Percentiles rank a stretch among this genome's conserved stretches.
Evolutionary conservation across 495 filamentous ascomycete genomes (phyloP).

Genomic region (Recurvomyces mirabilis): DNA sequence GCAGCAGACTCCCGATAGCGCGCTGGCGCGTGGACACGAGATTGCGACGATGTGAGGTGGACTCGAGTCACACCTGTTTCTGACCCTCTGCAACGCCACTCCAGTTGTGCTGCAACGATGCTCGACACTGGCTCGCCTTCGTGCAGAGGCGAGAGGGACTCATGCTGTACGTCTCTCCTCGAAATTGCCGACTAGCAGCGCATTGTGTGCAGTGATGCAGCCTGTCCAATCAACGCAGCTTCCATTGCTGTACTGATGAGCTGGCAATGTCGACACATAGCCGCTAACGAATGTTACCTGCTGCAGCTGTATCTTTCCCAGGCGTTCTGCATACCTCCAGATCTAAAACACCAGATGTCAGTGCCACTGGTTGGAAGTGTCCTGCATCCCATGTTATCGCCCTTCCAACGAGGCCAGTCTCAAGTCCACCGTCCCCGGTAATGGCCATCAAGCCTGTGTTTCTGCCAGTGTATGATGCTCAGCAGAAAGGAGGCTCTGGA

Average conservation of each 20-base stretch:
- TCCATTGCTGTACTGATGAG: constrained; percentile 14
- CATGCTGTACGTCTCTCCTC: constrained; percentile 14
- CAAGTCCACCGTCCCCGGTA: constrained; percentile 10
- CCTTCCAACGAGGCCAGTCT: constrained; percentile 7
- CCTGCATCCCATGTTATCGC: neutral
- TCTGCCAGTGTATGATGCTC: neutral
- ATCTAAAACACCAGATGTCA: constrained; percentile 9
- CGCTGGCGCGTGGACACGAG: neutral
- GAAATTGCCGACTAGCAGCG: neutral
- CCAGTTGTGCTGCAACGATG: constrained; percentile 8
- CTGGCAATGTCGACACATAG: constrained; percentile 18
- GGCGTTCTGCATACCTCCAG: constrained; percentile 12
- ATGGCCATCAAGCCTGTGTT: constrained; percentile 7
- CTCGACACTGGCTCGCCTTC: constrained; percentile 5
- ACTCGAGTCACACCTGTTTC: neutral
- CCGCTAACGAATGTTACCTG: constrained; percentile 18
- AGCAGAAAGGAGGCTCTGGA: neutral
- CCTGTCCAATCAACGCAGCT: constrained; percentile 8
- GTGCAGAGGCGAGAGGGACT: neutral
- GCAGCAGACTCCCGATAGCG: constrained; percentile 4
- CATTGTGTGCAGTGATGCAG: neutral
- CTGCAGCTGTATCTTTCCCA: constrained; percentile 16
- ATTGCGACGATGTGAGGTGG: constrained; percentile 3
- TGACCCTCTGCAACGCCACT: neutral
- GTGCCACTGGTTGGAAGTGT: constrained; percentile 2